Conservation (phyloP, 2,329 filamentous ascomycete species). For the Daldinia sp. region DNA sequence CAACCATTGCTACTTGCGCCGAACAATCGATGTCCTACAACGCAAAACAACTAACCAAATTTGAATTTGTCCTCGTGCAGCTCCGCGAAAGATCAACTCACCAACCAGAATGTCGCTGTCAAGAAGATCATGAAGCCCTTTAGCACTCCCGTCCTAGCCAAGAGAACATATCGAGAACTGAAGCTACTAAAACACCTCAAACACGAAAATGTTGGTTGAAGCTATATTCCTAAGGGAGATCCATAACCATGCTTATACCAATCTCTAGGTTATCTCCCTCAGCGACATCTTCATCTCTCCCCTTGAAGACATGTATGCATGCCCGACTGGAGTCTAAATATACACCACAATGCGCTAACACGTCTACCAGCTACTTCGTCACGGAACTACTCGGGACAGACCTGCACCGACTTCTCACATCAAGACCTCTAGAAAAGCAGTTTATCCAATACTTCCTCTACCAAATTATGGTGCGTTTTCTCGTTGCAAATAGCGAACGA, state of each 20-base stretch:
- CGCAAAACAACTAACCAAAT: slow-evolving; percentile 19
- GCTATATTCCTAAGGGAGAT: slow-evolving; percentile 10
- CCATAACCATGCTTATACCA: slow-evolving; percentile 24
- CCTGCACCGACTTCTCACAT: slow-evolving; percentile 92
- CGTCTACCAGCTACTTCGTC: slow-evolving; percentile 81
- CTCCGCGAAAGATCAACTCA: slow-evolving; percentile 97
- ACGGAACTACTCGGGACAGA: slow-evolving; percentile 97
- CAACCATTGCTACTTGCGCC: neutral
- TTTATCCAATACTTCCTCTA: slow-evolving; percentile 99
- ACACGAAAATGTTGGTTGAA: slow-evolving; percentile 84
- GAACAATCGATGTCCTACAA: slow-evolving; percentile 1
- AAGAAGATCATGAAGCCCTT: slow-evolving; percentile 99
- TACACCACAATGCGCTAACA: slow-evolving; percentile 34
- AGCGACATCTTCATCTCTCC: slow-evolving; percentile 99
- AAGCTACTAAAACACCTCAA: slow-evolving; percentile 96
- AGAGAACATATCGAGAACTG: slow-evolving; percentile 96
- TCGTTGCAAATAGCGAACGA: neutral
- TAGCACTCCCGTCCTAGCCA: slow-evolving; percentile 97
- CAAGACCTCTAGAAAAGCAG: slow-evolving; percentile 95
- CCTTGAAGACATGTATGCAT: slow-evolving; percentile 90
- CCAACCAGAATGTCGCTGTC: slow-evolving; percentile 93
- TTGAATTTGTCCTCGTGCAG: slow-evolving; percentile 56
- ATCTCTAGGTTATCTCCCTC: slow-evolving; percentile 84
- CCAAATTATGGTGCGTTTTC: slow-evolving; percentile 84
- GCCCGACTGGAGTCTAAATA: neutral